Evolutionary conservation across 139 green algal genomes (phyloP).

Genomic region (Penium margaritaceum): DNA sequence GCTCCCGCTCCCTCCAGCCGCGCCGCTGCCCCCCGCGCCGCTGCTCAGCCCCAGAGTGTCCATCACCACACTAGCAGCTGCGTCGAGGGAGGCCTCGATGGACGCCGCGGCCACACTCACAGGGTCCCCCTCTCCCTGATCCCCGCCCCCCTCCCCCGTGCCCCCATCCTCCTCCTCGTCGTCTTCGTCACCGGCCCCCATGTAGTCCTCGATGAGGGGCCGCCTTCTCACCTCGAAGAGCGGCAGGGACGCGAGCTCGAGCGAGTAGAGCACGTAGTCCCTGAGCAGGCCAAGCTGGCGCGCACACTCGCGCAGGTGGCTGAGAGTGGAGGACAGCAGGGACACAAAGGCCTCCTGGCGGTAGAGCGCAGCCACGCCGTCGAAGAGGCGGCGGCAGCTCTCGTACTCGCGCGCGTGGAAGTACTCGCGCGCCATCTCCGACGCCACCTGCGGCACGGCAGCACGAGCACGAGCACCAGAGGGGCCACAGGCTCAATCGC

Average conservation of each 20-base stretch:
- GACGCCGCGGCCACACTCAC: too few species aligned
- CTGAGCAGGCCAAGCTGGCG: constrained; percentile 48
- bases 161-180: too few species aligned
- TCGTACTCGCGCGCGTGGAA: constrained; percentile 29
- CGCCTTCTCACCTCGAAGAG: background rate
- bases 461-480: too few species aligned
- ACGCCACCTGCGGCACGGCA: background rate
- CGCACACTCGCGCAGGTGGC: constrained; percentile 53
- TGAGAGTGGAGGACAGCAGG: constrained; percentile 49
- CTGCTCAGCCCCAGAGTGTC: too few species aligned
- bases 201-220: too few species aligned
- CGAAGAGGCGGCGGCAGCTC: constrained; percentile 19
- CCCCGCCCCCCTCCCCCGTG: background rate
- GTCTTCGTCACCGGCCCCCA: too few species aligned
- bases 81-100: too few species aligned
- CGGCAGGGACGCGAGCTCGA: constrained; percentile 55
- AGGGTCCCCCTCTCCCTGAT: background rate
- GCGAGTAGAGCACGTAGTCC: constrained; percentile 54
- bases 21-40: too few species aligned
- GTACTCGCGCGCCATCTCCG: constrained; percentile 42
- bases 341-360: constrained; percentile 48
- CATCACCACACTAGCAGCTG: too few species aligned
- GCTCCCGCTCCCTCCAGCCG: too few species aligned
- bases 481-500: too few species aligned
- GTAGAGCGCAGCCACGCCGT: constrained; percentile 36